Evolutionary conservation across 495 filamentous ascomycete species (phyloP).

Genomic region (Penicillium crystallinum): DNA sequence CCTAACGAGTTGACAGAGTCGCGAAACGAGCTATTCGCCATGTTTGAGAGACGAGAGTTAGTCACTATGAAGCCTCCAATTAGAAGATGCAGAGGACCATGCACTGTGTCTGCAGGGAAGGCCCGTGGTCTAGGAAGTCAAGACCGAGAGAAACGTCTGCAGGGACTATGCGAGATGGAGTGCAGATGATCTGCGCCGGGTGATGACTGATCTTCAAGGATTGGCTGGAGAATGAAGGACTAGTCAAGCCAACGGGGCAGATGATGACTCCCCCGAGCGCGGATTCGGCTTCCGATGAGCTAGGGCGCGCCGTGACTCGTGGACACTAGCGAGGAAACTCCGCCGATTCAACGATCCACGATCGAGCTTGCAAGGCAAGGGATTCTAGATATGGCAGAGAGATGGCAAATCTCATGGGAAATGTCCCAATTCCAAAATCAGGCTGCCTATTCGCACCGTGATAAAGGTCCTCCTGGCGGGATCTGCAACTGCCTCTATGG

Average conservation of each 20-base stretch:
- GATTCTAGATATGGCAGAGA: not conserved
- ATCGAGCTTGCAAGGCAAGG: not conserved
- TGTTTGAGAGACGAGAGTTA: constrained; percentile 34
- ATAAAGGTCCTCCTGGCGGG: not conserved
- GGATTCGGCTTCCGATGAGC: constrained; percentile 27
- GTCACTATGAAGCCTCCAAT: constrained; percentile 9
- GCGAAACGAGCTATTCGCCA: constrained; percentile 88
- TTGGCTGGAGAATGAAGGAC: constrained; percentile 27
- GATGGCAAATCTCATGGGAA: not conserved
- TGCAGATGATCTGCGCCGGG: constrained; percentile 54
- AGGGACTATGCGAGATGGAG: constrained; percentile 46
- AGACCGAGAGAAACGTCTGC: constrained; percentile 31
- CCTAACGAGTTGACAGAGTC: constrained; percentile 92
- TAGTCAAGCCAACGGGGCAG: constrained; percentile 29
- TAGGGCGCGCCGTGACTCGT: constrained; percentile 20
- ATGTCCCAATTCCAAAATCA: not conserved
- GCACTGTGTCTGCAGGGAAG: constrained; percentile 24
- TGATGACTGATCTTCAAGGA: constrained; percentile 18
- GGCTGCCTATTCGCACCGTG: constrained; percentile 9
- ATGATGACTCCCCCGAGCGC: constrained; percentile 33
- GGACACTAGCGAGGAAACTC: constrained; percentile 9
- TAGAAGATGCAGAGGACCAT: constrained; percentile 12
- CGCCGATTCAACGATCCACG: not conserved
- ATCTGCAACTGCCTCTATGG: constrained; percentile 11
- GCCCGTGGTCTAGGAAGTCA: constrained; percentile 18